Base-by-base conservation (phyloP, 352 stramenopile genomes). In the Lagenidium sp. region DNA sequence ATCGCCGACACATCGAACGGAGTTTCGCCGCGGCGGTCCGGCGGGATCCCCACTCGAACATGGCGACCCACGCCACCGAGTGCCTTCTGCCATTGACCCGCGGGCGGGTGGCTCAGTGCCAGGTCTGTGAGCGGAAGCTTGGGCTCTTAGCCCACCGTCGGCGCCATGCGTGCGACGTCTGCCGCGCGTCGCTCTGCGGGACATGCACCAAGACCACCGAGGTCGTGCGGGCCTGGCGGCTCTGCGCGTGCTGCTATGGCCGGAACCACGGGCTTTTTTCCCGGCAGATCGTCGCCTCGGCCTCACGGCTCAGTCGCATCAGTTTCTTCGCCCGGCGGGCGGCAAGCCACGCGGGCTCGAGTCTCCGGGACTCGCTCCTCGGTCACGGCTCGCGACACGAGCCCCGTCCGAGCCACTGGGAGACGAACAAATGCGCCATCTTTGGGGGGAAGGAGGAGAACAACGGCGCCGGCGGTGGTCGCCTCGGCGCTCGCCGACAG, bases 101-200 rank as follows among this genome's bases (percentile, higher is more conserved):
- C 53, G 1, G 67, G 64, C 18, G 70, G 52, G 23, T 63, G 11
- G 62, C 78, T 34, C 68, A 79, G 37, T 86, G 73, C 30, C 73
- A 86, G 37, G 71, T 75, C 6, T 86, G 73, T 47, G 66, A 78
- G 18, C 73, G 68, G 32, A 60, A 64, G 23, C 60, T 86, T 2
- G 63, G 73, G 5, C 55, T 83, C 48, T 76, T 86, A 47, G 63
- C 51, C 15, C n/a, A n/a, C n/a, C 63, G 61, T 28, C 82, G 78
- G 55, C 78, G 78, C 42, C 68, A 83, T 41, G 35, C 79, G 36
- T 86, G 73, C 41, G 70, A 66, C 29, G 57, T 86, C 24, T 86
- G 73, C 41, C 68, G 67, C 20, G 63, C 80, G 42, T 78, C 75
- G 25, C 55, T 86, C 22, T 83, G 73, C 43, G 65, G 63, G 16